phyloP scores from a whole-genome alignment of 768 basidiomycete species.

The Clitopilus passeckerianus region DNA sequence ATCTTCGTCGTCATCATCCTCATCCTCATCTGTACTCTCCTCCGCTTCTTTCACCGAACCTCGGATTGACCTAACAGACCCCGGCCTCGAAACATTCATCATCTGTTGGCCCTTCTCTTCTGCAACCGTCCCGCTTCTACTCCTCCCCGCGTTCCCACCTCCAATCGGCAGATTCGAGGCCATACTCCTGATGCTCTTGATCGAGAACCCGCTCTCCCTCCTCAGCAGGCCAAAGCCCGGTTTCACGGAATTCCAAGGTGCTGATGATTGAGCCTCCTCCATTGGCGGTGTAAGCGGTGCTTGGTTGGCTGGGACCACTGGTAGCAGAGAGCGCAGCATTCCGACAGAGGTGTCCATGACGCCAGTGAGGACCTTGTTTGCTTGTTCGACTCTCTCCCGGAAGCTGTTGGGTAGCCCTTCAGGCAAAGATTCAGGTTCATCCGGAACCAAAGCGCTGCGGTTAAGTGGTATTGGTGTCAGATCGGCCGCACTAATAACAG shows the following conservation, averaged over 20 bases:
- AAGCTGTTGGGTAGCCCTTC: slow-evolving; percentile 50
- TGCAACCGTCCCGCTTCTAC: neutral
- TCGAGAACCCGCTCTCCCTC: slow-evolving; percentile 72
- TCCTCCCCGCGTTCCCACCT: slow-evolving; percentile 5
- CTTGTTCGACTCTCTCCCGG: slow-evolving; percentile 74
- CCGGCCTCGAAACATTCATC: slow-evolving; percentile 38
- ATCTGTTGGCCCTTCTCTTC: slow-evolving; percentile 44
- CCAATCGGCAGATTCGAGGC: slow-evolving; percentile 54
- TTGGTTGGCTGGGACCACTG: slow-evolving; percentile 24
- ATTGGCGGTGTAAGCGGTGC: slow-evolving; percentile 11
- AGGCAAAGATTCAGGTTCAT: slow-evolving; percentile 37
- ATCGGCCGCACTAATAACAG: slow-evolving; percentile 57
- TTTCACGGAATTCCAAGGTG: slow-evolving; percentile 35
- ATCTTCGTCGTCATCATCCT: slow-evolving; percentile 24
- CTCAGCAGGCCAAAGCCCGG: slow-evolving; percentile 66
- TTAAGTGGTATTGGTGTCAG: slow-evolving; percentile 76
- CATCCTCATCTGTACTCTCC: slow-evolving; percentile 18
- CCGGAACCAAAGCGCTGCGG: slow-evolving; percentile 43
- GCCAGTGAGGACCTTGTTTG: slow-evolving; percentile 78
- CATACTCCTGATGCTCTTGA: slow-evolving; percentile 76
- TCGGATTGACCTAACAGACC: slow-evolving; percentile 22
- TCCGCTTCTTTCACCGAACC: slow-evolving; percentile 20
- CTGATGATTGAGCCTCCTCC: slow-evolving; percentile 12
- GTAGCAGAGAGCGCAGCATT: slow-evolving; percentile 72
- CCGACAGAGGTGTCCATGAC: slow-evolving; percentile 91